Base-by-base conservation (phyloP, 441 rosid species). In the Erysimum cheiri region DNA sequence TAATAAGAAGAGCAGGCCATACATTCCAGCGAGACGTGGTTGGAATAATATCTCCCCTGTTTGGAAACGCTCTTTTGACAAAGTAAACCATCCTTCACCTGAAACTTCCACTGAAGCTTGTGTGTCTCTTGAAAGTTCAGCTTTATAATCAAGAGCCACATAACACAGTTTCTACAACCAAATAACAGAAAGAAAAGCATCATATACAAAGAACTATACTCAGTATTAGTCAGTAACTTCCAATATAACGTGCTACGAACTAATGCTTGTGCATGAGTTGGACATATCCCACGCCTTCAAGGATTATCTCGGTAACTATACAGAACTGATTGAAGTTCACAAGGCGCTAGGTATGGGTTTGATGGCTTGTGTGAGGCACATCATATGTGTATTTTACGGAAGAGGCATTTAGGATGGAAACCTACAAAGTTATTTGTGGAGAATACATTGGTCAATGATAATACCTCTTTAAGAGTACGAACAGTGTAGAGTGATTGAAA, bases 21-120 rank as follows among this genome's bases (percentile, higher is more conserved):
- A 88, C 98, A 89, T 81, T 83, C 95, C 91, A 26, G 90, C 93
- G 60, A 91, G 77, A 65, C 85, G 83, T 36, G 97, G 98, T 75
- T 88, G 95, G 77, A 93, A 93, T 75, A 93, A 72, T 76, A 93
- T 80, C 67, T 93, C 97, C 77, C 97, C 98, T 2, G 97, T 89
- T 78, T 89, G 89, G 78, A 89, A 93, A 59, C 98, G 89, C 80
- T 88, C 98, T 50, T 79, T 80, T 36, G 95, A 85, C 24, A 93
- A 92, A 33, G 88, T 93, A 78, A 87, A 88, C 82, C 64, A 72
- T 53, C 96, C 96, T 81, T 91, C 93, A 64, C 91, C 92, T n/a
- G 81, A 55, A 60, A 89, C 77, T 78, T 88, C 86, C 64, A 67
- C 43, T 63, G 97, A 88, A 68, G 93, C 94, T 79, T 50, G 64